A percentile compares a stretch with the other conserved stretches of the same genome.
These are phyloP conservation scores for Gracilaria caudata DNA, from an alignment of 23 red algal species.

Conservation along the genomic window DNA sequence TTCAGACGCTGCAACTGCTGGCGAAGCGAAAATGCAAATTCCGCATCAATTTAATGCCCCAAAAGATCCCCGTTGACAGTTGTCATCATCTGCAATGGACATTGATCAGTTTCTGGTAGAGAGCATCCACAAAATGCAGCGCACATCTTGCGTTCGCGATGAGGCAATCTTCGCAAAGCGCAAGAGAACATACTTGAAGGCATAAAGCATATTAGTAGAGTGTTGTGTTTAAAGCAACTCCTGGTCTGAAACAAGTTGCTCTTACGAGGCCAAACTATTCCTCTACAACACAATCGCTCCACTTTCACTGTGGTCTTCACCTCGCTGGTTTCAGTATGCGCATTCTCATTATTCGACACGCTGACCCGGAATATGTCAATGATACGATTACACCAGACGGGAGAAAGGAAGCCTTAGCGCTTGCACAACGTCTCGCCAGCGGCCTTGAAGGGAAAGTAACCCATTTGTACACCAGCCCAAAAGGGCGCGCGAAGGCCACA, in stretches of 20 bases:
- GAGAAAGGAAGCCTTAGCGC: slow-evolving; percentile 76
- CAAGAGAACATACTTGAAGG: too few relatives aligned
- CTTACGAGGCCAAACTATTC: too few relatives aligned
- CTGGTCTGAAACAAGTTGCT: neutral
- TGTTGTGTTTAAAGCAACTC: too few relatives aligned
- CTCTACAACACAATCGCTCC: too few relatives aligned
- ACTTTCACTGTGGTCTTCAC: neutral
- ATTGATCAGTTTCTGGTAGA: neutral
- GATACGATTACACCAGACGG: slow-evolving; percentile 88
- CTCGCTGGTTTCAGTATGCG: slow-evolving; percentile 53
- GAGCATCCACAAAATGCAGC: neutral
- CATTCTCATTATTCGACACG: slow-evolving; percentile 96
- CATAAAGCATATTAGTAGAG: too few relatives aligned
- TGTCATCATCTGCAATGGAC: neutral
- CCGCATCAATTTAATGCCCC: neutral
- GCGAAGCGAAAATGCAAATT: neutral
- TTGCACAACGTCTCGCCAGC: slow-evolving; percentile 72
- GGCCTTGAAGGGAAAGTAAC: slow-evolving; percentile 53
- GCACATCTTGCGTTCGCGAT: neutral
- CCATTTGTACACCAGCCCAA: slow-evolving; percentile 89
- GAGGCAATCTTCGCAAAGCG: too few relatives aligned
- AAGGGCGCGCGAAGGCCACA: slow-evolving; percentile 87
- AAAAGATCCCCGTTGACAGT: slow-evolving; percentile 5
- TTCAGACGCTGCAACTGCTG: neutral
- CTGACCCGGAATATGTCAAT: slow-evolving; percentile 91